These are phyloP conservation scores for Astrothelium subdiscretum DNA, from an alignment of 495 filamentous ascomycete genomes.

Conservation along the genomic window DNA sequence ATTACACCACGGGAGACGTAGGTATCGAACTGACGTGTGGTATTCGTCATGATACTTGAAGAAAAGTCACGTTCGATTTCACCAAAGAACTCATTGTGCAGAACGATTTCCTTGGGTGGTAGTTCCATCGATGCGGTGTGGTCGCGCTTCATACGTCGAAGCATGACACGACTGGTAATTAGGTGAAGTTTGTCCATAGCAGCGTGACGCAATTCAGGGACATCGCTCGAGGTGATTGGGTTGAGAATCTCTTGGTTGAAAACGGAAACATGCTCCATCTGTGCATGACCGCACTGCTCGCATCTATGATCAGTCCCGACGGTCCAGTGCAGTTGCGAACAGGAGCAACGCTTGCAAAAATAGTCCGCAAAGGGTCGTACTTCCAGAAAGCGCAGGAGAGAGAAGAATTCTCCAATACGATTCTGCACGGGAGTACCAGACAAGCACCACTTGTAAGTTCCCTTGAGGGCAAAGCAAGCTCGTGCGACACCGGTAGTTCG, in stretches of 20 bases:
- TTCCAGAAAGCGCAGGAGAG: constrained; percentile 80
- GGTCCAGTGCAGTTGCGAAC: constrained; percentile 72
- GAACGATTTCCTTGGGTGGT: constrained; percentile 81
- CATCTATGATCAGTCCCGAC: constrained; percentile 58
- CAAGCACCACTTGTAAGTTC: constrained; percentile 85
- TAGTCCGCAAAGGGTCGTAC: constrained; percentile 83
- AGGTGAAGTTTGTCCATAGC: constrained; percentile 74
- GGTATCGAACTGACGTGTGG: constrained; percentile 77
- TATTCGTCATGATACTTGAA: constrained; percentile 86
- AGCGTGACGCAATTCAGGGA: constrained; percentile 41
- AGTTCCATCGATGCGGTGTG: constrained; percentile 89
- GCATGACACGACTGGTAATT: constrained; percentile 83
- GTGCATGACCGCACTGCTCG: constrained; percentile 48
- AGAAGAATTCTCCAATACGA: constrained; percentile 95
- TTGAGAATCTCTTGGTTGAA: constrained; percentile 95
- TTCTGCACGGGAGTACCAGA: constrained; percentile 93
- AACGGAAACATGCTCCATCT: constrained; percentile 79
- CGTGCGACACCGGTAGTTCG: constrained; percentile 82
- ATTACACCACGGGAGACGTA: constrained; percentile 91
- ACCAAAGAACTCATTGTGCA: constrained; percentile 89
- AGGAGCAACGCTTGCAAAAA: constrained; percentile 76
- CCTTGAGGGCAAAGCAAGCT: constrained; percentile 81
- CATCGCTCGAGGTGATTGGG: constrained; percentile 47
- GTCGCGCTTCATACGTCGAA: constrained; percentile 83
- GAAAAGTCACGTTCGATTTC: constrained; percentile 93